Percentiles rank a stretch among this genome's conserved stretches.
Evolutionary conservation across 306 rosid species (phyloP).

Genomic region (Casuarina glauca): DNA sequence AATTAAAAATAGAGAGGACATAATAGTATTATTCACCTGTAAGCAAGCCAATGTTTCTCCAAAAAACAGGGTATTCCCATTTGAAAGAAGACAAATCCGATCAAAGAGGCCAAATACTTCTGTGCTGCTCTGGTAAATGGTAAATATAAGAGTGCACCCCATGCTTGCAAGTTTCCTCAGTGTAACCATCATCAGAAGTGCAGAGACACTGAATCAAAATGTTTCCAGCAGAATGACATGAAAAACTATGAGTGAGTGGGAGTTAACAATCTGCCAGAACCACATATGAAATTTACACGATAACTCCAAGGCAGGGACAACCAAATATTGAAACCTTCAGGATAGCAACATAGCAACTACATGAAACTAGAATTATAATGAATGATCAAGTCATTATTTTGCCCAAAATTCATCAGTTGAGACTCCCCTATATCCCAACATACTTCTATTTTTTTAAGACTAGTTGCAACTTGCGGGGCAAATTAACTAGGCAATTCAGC

Average conservation of each 20-base stretch:
- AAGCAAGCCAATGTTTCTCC: slow-evolving; percentile 98
- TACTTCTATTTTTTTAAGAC: not conserved
- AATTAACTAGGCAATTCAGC: not conserved
- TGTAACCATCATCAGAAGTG: slow-evolving; percentile 99
- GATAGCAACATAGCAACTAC: not conserved
- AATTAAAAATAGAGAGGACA: not conserved
- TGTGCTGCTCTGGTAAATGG: slow-evolving; percentile 95
- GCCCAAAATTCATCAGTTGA: not conserved
- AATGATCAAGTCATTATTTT: not conserved
- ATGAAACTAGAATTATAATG: not conserved
- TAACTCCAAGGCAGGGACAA: not conserved
- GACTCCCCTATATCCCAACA: not conserved
- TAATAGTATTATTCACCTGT: slow-evolving; percentile 57
- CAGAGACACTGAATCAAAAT: slow-evolving; percentile 68
- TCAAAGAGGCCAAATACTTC: slow-evolving; percentile 99
- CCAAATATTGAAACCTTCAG: slow-evolving; percentile 3
- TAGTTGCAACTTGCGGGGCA: not conserved
- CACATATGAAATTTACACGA: not conserved
- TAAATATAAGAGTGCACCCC: slow-evolving; percentile 84
- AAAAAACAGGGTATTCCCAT: slow-evolving; percentile 94
- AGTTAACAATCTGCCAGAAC: slow-evolving; percentile 1
- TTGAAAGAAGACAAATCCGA: slow-evolving; percentile 95
- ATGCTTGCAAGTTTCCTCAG: slow-evolving; percentile 96
- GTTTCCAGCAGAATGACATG: not conserved
- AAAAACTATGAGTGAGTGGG: not conserved